Evolutionary conservation across 2,329 filamentous ascomycete species (phyloP).

Genomic region (Beauveria rudraprayagi): DNA sequence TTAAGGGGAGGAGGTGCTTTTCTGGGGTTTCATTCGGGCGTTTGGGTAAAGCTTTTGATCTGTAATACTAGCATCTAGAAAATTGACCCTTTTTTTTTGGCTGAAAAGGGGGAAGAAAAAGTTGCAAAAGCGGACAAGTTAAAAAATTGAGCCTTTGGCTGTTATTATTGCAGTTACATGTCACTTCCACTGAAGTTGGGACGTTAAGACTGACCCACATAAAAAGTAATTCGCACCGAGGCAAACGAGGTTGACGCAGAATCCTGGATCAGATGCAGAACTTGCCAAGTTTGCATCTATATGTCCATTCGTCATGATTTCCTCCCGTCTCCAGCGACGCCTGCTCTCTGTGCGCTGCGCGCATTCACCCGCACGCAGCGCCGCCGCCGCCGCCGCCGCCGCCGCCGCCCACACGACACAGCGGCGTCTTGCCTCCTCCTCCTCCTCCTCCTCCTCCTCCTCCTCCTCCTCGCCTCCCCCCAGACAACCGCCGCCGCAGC

Average conservation of each 20-base stretch:
- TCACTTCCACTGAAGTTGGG: neutral
- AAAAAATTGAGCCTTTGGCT: neutral
- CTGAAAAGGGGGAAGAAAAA: neutral
- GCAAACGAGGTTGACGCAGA: neutral
- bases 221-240: neutral
- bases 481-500: neutral
- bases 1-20: constrained; percentile 11
- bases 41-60: neutral
- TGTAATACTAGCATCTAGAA: constrained; percentile 9
- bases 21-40: neutral
- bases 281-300: neutral
- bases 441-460: neutral
- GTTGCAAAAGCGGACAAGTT: neutral
- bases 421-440: neutral
- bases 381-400: neutral
- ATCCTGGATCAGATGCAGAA: no score
- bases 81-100: neutral
- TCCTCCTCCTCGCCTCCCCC: neutral
- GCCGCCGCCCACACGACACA: neutral
- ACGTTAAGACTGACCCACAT: neutral
- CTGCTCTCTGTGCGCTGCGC: neutral
- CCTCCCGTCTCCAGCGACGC: neutral
- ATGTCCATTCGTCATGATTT: neutral
- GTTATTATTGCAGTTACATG: neutral
- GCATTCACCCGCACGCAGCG: neutral